phyloP scores from a whole-genome alignment of 1,284 basidiomycete genomes.

The Austroboletus novae-zelandiae region DNA sequence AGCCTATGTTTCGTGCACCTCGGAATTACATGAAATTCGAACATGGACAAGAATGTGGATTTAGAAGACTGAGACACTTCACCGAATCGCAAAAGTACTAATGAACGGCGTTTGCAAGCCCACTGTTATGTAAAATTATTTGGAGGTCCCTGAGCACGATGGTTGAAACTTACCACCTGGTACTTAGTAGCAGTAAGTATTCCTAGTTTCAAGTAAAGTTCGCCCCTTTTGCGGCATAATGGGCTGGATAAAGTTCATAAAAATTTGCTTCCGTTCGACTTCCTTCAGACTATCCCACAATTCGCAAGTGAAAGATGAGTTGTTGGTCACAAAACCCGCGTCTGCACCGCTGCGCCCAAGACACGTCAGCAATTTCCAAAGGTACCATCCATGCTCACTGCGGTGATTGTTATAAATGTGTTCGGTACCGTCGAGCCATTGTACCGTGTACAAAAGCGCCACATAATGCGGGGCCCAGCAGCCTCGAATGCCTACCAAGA shows the following conservation, averaged over 20 bases:
- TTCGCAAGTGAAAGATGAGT: slow-evolving; percentile 28
- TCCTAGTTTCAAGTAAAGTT: too few relatives aligned
- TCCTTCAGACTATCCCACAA: background rate
- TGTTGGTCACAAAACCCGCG: slow-evolving; percentile 37
- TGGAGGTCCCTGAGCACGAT: background rate
- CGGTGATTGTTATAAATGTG: slow-evolving; percentile 39
- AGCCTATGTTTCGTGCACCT: background rate
- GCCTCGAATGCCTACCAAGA: slow-evolving; percentile 43
- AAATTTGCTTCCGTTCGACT: background rate
- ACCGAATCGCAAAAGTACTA: too few relatives aligned
- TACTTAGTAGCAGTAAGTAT: too few relatives aligned
- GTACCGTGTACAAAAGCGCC: slow-evolving; percentile 48
- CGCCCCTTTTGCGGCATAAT: background rate
- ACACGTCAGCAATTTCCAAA: background rate
- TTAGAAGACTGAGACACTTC: background rate
- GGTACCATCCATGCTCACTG: slow-evolving; percentile 40
- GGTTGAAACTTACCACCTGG: too few relatives aligned
- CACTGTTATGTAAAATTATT: background rate
- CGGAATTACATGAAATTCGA: background rate
- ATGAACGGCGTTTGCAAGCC: too few relatives aligned
- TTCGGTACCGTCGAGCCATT: slow-evolving; percentile 22
- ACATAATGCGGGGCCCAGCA: slow-evolving; percentile 15
- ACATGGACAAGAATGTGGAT: background rate
- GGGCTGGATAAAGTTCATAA: background rate
- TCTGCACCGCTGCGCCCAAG: slow-evolving; percentile 29